Percentiles rank a stretch among this genome's conserved stretches.
phyloP scores from a whole-genome alignment of 1,139 yeast genomes.

The Yamadazyma jaroonii region DNA sequence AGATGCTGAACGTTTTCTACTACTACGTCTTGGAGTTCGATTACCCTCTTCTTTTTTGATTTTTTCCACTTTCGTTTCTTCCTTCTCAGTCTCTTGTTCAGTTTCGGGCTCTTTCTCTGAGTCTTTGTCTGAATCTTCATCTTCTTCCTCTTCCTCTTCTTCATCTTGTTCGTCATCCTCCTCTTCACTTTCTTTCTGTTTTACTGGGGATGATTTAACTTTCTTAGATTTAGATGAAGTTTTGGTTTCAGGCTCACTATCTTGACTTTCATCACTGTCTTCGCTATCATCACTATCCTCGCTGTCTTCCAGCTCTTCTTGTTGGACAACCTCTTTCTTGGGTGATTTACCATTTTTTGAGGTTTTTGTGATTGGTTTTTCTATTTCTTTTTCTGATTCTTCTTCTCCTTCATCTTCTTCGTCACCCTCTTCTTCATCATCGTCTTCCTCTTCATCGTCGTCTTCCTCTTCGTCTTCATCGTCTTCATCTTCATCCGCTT shows the following conservation, averaged over 20 bases:
- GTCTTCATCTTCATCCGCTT: slow-evolving; percentile 6
- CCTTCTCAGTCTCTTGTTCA: slow-evolving; percentile 3
- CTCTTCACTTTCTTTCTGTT: too few species aligned
- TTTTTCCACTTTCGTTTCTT: slow-evolving; percentile 4
- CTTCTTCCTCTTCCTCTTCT: slow-evolving; percentile 7
- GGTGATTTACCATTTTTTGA: slow-evolving; percentile 1
- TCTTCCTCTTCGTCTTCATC: slow-evolving; percentile 4
- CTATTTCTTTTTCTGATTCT: slow-evolving; percentile 2
- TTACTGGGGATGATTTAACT: too few species aligned
- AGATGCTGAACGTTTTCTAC: slow-evolving; percentile 14
- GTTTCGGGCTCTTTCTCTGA: background rate
- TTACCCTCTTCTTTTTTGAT: slow-evolving; percentile 3
- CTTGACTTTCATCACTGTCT: slow-evolving; percentile 3
- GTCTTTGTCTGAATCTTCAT: slow-evolving; percentile 5
- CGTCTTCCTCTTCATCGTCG: slow-evolving; percentile 1
- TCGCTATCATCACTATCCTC: slow-evolving; percentile 1
- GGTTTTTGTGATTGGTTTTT: background rate
- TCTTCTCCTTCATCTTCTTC: slow-evolving; percentile 5
- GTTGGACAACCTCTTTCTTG: background rate
- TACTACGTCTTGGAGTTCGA: slow-evolving; percentile 5
- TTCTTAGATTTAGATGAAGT: background rate
- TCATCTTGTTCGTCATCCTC: slow-evolving; percentile 3
- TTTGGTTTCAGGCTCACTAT: slow-evolving; percentile 2
- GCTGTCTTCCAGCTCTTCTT: slow-evolving; percentile 1
- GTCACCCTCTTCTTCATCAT: slow-evolving; percentile 2